Percentiles rank a stretch among this genome's conserved stretches.
Conservation (phyloP, 2,329 filamentous ascomycete genomes). For the Pleoardoris graminearum region DNA sequence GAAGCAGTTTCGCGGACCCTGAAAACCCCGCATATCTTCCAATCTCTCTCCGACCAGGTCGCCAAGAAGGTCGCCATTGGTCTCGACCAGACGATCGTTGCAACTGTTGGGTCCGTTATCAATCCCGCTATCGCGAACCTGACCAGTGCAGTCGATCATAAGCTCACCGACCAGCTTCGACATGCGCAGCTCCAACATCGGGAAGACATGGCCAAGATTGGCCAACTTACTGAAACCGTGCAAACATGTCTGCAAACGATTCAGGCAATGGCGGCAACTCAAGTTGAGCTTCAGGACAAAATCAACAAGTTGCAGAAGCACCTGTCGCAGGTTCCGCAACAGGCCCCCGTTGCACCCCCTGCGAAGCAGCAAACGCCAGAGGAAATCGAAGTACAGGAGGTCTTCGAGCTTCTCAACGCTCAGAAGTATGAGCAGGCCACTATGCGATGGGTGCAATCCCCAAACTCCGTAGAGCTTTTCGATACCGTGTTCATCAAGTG, state of each 20-base stretch:
- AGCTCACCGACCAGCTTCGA: slow-evolving; percentile 56
- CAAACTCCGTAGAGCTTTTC: slow-evolving; percentile 62
- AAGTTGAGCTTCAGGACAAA: slow-evolving; percentile 68
- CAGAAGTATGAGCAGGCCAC: slow-evolving; percentile 51
- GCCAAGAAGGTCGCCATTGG: slow-evolving; percentile 66
- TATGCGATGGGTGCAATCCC: slow-evolving; percentile 64
- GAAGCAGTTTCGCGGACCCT: slow-evolving; percentile 68
- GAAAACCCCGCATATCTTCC: slow-evolving; percentile 73
- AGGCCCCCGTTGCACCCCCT: slow-evolving; percentile 36
- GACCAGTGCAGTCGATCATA: slow-evolving; percentile 68
- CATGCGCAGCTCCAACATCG: slow-evolving; percentile 57
- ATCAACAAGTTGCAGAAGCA: slow-evolving; percentile 49
- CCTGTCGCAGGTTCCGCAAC: slow-evolving; percentile 35
- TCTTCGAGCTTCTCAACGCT: slow-evolving; percentile 66
- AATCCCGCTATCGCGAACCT: slow-evolving; percentile 69
- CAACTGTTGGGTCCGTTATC: slow-evolving; percentile 59
- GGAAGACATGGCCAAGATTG: slow-evolving; percentile 67
- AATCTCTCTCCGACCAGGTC: slow-evolving; percentile 72
- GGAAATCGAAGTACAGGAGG: slow-evolving; percentile 62
- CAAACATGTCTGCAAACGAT: slow-evolving; percentile 69
- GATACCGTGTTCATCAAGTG: slow-evolving; percentile 63
- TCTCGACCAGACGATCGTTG: slow-evolving; percentile 69
- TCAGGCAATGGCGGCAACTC: slow-evolving; percentile 68
- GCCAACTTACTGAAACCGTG: slow-evolving; percentile 70
- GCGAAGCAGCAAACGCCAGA: slow-evolving; percentile 53